These are phyloP conservation scores for Metschnikowia borealis DNA, from an alignment of 805 yeast species.

Conservation along the genomic window DNA sequence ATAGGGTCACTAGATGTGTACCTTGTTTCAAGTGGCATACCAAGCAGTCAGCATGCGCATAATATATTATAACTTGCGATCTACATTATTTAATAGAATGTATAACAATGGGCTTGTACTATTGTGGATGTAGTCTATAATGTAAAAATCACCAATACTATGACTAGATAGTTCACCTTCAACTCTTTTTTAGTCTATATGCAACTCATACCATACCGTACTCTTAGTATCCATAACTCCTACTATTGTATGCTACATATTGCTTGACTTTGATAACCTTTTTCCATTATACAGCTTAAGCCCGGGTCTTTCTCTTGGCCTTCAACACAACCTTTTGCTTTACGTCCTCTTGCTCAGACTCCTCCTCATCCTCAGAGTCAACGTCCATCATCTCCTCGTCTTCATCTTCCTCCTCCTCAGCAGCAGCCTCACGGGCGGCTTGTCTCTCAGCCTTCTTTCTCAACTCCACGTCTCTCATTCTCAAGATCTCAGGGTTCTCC, in stretches of 20 bases:
- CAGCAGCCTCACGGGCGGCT: constrained; percentile 40
- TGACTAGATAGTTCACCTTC: too few species aligned
- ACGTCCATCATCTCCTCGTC: constrained; percentile 41
- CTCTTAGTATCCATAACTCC: too few species aligned
- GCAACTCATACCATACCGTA: too few species aligned
- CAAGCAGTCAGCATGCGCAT: not conserved
- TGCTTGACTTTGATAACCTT: not conserved
- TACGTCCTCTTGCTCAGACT: constrained; percentile 32
- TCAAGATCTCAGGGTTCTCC: constrained; percentile 81
- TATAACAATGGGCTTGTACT: too few species aligned
- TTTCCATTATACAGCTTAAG: constrained; percentile 8
- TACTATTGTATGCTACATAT: too few species aligned
- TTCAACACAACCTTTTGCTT: constrained; percentile 58
- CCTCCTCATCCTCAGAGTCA: constrained; percentile 40
- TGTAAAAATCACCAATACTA: too few species aligned
- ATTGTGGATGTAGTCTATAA: too few species aligned
- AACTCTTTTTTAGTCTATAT: too few species aligned
- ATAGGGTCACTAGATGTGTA: too few species aligned
- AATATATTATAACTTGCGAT: too few species aligned
- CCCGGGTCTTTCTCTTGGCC: constrained; percentile 49
- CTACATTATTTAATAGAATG: too few species aligned
- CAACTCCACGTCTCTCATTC: constrained; percentile 89
- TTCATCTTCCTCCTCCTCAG: constrained; percentile 35
- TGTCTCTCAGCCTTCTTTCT: constrained; percentile 70
- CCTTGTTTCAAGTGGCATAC: not conserved